phyloP scores from a whole-genome alignment of 495 filamentous ascomycete species.

The Neurospora sp. region DNA sequence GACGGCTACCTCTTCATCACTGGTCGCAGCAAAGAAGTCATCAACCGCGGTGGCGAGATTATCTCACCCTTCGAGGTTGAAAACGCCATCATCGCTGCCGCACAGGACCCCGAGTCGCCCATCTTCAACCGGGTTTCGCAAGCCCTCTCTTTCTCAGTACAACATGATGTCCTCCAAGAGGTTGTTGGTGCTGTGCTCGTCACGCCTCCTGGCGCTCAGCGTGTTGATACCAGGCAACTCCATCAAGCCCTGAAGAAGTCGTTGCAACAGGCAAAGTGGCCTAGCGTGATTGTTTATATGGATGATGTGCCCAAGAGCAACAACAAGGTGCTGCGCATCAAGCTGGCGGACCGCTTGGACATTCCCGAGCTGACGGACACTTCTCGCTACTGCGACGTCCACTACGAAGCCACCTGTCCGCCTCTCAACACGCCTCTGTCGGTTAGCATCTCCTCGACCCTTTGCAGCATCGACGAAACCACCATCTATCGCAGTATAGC shows the following conservation, averaged over 20 bases:
- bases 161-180: constrained; percentile 35
- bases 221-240: constrained; percentile 27
- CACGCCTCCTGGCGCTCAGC: constrained; percentile 17
- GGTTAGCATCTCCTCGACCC: background rate
- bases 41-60: constrained; percentile 50
- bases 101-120: constrained; percentile 19
- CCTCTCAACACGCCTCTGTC: background rate
- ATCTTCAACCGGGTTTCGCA: constrained; percentile 26
- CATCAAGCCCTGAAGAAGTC: constrained; percentile 17
- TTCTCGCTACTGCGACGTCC: constrained; percentile 6
- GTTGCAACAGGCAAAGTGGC: constrained; percentile 33
- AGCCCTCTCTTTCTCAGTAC: constrained; percentile 33
- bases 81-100: constrained; percentile 20
- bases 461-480: background rate
- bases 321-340: constrained; percentile 37
- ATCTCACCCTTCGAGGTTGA: constrained; percentile 42
- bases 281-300: constrained; percentile 34
- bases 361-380: constrained; percentile 16
- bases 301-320: constrained; percentile 32
- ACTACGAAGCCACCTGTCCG: constrained; percentile 5
- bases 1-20: constrained; percentile 49
- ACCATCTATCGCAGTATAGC: background rate
- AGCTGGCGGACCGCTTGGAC: constrained; percentile 25
- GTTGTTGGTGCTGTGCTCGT: constrained; percentile 35
- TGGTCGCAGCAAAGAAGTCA: constrained; percentile 49